Evolutionary conservation across 2,329 filamentous ascomycete species (phyloP), one percentile per base, ranked within the genome.

Genomic region (Colletotrichum limetticola): DNA sequence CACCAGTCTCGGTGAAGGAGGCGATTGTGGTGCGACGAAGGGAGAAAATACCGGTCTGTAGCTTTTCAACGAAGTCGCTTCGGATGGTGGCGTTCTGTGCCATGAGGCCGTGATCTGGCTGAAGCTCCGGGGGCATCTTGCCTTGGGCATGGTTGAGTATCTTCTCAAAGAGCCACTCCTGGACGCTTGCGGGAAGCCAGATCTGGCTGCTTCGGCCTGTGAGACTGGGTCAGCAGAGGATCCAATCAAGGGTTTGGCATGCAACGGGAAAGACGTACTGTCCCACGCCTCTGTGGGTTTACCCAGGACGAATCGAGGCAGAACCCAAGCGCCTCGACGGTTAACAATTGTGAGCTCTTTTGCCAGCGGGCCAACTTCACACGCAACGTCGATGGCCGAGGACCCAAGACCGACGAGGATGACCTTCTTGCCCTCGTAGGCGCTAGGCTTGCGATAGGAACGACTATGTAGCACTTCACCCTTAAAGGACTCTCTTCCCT

Each of bases 361-460:
- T 19, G 80, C 80, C 1, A 78, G 76, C 2, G 79, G 75, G 2
- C 79, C 80, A 62, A 84, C 76, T 65, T 85, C 83, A 61, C 78
- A 81, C 30, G 80, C 79, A 35, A 84, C 77, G 76, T 85, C 83
- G n/a, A 82, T 79, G 4, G 82, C 83, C 5, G 80, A 82, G 37
- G 79, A 81, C 7, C 82, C 83, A 53, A 84, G 73, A 1, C 82
- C 82, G 55, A 84, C 78, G 32, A 84, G 74, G 8, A 79, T 82
- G 5, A 84, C 79, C 55, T 76, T 79, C 74, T 84, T 83, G 26
- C 82, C 81, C 57, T 80, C 79, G 67, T 81, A 83, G 0, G 73
- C 76, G 6, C 74, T 77, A 1, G 82, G 80, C 19, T 76, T 77
- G 60, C 82, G 79, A 74, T 84, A 85, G 35, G 75, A 76, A 71